Conservation (phyloP, 495 filamentous ascomycete genomes). For the Penicillium ucsense region DNA sequence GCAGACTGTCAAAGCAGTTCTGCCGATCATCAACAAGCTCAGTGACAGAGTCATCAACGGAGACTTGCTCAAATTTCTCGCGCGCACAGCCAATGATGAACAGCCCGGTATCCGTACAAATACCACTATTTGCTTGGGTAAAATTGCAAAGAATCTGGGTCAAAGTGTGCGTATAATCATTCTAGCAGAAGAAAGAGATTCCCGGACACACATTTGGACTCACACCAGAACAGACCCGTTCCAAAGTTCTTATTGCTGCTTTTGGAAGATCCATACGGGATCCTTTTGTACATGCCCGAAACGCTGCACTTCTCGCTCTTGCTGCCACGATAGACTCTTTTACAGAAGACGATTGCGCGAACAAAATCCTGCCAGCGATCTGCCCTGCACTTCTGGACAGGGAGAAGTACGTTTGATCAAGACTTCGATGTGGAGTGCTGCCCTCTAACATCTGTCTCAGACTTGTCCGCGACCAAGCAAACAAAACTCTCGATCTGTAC, state of each 20-base stretch:
- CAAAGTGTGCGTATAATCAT: constrained; percentile 42
- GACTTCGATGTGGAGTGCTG: neutral
- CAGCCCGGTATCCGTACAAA: constrained; percentile 97
- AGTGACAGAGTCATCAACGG: constrained; percentile 90
- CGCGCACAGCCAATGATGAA: constrained; percentile 94
- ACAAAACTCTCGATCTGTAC: constrained; percentile 85
- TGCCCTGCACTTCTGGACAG: constrained; percentile 78
- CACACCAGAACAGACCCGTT: constrained; percentile 44
- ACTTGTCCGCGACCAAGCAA: constrained; percentile 80
- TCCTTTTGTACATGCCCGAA: constrained; percentile 87
- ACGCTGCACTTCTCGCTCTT: constrained; percentile 77
- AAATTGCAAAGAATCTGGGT: constrained; percentile 84
- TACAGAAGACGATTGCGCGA: constrained; percentile 82
- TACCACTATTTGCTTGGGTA: constrained; percentile 93
- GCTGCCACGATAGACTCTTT: constrained; percentile 78
- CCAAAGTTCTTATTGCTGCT: constrained; percentile 86
- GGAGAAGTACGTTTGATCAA: constrained; percentile 51
- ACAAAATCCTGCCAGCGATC: constrained; percentile 68
- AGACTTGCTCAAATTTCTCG: constrained; percentile 80
- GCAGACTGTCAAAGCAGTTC: constrained; percentile 87
- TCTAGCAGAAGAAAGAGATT: no score
- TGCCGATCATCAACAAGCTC: constrained; percentile 76
- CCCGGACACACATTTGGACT: constrained; percentile 17
- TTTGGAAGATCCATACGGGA: constrained; percentile 83
- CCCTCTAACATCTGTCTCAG: constrained; percentile 14